Evolutionary conservation across 257 asterid genomes (phyloP).

Genomic region (Lycium barbarum): DNA sequence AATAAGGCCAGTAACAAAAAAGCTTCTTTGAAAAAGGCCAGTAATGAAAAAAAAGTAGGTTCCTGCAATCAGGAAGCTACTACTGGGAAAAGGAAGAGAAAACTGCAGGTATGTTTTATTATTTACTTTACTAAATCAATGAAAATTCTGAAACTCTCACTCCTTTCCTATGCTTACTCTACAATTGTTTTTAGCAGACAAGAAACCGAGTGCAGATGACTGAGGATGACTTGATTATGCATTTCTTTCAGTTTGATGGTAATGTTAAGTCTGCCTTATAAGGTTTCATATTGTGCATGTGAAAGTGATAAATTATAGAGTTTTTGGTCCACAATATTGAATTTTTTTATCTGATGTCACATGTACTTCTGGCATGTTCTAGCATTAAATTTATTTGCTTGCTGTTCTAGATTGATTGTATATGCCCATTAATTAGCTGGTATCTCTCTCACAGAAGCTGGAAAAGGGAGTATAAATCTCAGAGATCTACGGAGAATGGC

Average conservation of each 20-base stretch:
- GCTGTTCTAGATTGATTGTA: background rate
- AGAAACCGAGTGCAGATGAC: constrained; percentile 82
- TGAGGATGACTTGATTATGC: constrained; percentile 81
- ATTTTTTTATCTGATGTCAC: background rate
- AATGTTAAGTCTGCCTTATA: constrained; percentile 39
- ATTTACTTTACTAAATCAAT: constrained; percentile 30
- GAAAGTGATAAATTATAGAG: background rate
- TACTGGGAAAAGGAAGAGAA: constrained; percentile 63
- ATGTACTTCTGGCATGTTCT: background rate
- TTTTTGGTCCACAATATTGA: constrained; percentile 17
- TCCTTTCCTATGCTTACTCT: constrained; percentile 29
- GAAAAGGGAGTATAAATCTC: constrained; percentile 62
- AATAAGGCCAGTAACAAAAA: constrained; percentile 35
- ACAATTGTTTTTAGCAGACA: constrained; percentile 48
- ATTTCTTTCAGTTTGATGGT: constrained; percentile 96
- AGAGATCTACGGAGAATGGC: constrained; percentile 76
- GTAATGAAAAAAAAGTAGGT: constrained; percentile 40
- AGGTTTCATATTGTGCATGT: constrained; percentile 21
- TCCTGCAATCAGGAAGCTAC: constrained; percentile 43
- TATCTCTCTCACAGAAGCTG: constrained; percentile 63
- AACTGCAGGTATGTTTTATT: constrained; percentile 63
- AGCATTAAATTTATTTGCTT: constrained; percentile 9
- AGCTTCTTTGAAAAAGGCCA: background rate
- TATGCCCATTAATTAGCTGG: constrained; percentile 26
- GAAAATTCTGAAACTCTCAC: constrained; percentile 19